Conservation (phyloP, 2,329 filamentous ascomycete species). For the Aureobasidium sp. region DNA sequence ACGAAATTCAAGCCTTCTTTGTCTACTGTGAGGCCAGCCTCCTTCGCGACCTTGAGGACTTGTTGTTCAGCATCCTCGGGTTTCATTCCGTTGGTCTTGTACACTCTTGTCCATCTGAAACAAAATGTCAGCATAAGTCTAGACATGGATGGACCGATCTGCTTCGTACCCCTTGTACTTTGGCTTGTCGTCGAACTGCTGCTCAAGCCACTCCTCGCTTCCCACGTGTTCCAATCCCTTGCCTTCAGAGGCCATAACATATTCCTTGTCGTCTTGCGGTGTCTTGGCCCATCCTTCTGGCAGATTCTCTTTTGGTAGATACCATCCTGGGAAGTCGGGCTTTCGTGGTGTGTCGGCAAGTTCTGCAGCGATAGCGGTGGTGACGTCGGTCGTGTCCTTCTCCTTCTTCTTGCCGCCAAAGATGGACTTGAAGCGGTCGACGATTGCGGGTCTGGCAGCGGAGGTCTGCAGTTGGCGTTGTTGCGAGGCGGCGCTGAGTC, state of each 20-base stretch:
- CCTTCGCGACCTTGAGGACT: neutral
- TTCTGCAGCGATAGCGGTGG: neutral
- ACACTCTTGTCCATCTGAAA: neutral
- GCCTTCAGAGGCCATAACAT: slow-evolving; percentile 42
- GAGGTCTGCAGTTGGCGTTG: slow-evolving; percentile 8
- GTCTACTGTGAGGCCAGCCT: neutral
- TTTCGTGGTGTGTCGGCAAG: neutral
- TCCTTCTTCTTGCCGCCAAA: neutral
- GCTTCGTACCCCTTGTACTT: slow-evolving; percentile 26
- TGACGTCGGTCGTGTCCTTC: neutral
- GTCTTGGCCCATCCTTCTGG: slow-evolving; percentile 3
- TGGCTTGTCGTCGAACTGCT: slow-evolving; percentile 29
- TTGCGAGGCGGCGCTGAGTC: neutral
- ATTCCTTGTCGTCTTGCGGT: slow-evolving; percentile 22
- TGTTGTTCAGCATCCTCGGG: neutral
- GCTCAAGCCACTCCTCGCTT: slow-evolving; percentile 34
- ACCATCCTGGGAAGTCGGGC: slow-evolving; percentile 3
- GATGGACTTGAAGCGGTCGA: slow-evolving; percentile 1
- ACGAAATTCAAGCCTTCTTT: slow-evolving; percentile 41
- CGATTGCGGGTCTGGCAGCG: neutral
- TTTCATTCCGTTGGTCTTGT: neutral
- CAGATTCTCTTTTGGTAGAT: neutral
- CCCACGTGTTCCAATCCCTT: slow-evolving; percentile 48
- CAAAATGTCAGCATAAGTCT: neutral
- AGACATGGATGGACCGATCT: neutral